Evolutionary conservation across 805 yeast genomes (phyloP).

Genomic region (Isabelozyma rhagii): DNA sequence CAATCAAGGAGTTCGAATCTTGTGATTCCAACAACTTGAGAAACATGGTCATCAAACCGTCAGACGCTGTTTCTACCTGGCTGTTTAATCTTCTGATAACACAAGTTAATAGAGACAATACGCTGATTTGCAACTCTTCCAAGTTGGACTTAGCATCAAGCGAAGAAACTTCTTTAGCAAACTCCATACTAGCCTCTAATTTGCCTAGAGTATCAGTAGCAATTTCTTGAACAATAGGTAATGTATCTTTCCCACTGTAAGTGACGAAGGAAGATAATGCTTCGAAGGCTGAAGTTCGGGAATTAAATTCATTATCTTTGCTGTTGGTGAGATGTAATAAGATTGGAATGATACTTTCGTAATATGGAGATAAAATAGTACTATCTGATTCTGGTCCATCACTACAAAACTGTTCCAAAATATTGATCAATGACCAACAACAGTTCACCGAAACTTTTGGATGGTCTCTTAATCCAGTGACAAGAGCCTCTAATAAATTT

Average conservation of each 20-base stretch:
- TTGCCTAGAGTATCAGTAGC: conserved; percentile 74
- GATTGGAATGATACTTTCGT: conserved; percentile 64
- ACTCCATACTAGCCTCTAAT: conserved; percentile 63
- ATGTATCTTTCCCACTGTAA: conserved; percentile 67
- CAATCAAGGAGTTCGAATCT: conserved; percentile 73
- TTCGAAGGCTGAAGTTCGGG: conserved; percentile 96
- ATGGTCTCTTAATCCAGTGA: conserved; percentile 82
- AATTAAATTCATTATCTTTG: conserved; percentile 77
- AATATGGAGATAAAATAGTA: conserved; percentile 72
- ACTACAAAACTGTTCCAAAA: conserved; percentile 74
- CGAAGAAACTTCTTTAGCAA: conserved; percentile 26
- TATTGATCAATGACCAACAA: conserved; percentile 94
- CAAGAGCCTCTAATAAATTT: conserved; percentile 66
- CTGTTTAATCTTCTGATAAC: conserved; percentile 77
- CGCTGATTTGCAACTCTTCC: conserved; percentile 85
- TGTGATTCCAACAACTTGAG: conserved; percentile 55
- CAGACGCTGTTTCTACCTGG: conserved; percentile 67
- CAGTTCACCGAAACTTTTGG: conserved; percentile 95
- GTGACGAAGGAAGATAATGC: conserved; percentile 81
- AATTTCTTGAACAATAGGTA: conserved; percentile 64
- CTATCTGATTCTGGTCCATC: conserved; percentile 49
- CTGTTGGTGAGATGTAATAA: conserved; percentile 68
- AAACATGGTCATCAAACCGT: conserved; percentile 80
- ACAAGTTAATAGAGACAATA: conserved; percentile 73
- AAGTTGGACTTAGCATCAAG: conserved; percentile 70